Evolutionary conservation across 148 eudicot species (phyloP).

Genomic region (Linanthus parryae): DNA sequence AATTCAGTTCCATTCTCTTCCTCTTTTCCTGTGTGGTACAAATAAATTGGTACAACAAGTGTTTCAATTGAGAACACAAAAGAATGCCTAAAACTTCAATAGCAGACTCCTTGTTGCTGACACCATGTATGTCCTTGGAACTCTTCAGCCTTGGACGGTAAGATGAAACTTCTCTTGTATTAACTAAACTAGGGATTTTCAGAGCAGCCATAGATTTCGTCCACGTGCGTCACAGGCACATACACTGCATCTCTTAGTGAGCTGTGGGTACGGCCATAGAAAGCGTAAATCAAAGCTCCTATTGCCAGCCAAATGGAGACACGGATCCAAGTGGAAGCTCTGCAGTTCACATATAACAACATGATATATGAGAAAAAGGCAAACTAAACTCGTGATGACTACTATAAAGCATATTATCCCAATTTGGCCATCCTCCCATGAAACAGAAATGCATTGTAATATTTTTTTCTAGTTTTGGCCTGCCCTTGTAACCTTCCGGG

Average conservation of each 20-base stretch:
- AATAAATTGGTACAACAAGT: too few relatives aligned
- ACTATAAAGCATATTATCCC: too few relatives aligned
- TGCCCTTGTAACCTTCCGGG: too few relatives aligned
- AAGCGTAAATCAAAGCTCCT: conserved; percentile 53
- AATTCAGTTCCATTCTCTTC: too few relatives aligned
- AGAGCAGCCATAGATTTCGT: conserved; percentile 51
- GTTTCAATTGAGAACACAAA: not conserved
- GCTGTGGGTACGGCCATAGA: conserved; percentile 81
- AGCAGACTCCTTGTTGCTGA: not conserved
- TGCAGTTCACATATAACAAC: conserved; percentile 13
- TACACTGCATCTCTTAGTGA: conserved; percentile 60
- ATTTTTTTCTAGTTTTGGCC: too few relatives aligned
- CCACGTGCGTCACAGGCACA: conserved; percentile 64
- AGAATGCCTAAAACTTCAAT: not conserved
- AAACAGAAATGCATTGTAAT: too few relatives aligned
- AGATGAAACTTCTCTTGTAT: not conserved
- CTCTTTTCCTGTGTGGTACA: too few relatives aligned
- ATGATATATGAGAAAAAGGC: not conserved
- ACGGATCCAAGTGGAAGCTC: conserved; percentile 70
- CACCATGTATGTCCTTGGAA: not conserved
- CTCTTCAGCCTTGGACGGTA: not conserved
- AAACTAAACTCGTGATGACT: too few relatives aligned
- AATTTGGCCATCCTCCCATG: too few relatives aligned
- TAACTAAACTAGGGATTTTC: conserved; percentile 15
- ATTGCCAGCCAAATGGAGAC: conserved; percentile 72